Conservation (phyloP, 768 basidiomycete species). For the Obba rivulosa region DNA sequence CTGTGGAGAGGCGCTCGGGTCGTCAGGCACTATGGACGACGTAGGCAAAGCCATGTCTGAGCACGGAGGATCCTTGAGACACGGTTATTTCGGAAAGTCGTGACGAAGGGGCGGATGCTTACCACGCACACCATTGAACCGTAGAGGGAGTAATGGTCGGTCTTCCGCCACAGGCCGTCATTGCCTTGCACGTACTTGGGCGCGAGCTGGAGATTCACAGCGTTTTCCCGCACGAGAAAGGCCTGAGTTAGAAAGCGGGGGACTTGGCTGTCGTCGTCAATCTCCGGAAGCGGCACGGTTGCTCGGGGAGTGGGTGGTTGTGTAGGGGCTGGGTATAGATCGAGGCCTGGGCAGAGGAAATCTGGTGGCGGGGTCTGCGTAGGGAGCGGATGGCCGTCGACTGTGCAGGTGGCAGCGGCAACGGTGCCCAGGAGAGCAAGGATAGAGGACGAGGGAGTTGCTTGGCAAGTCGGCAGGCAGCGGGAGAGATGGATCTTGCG, state of each 20-base stretch:
- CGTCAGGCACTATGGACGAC: neutral
- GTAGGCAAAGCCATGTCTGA: neutral
- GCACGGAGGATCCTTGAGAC: neutral
- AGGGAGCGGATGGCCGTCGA: constrained; percentile 40
- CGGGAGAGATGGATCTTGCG: neutral
- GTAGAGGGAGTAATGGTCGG: constrained; percentile 3
- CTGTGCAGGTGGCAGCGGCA: constrained; percentile 41
- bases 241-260: neutral
- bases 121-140: constrained; percentile 6
- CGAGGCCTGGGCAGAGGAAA: constrained; percentile 51
- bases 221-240: neutral
- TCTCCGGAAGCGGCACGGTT: constrained; percentile 4
- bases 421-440: constrained; percentile 55
- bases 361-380: constrained; percentile 36
- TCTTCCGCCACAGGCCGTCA: constrained; percentile 19
- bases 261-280: neutral
- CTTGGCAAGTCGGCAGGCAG: constrained; percentile 9
- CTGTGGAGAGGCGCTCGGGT: neutral
- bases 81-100: neutral
- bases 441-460: constrained; percentile 42
- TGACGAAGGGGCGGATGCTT: neutral
- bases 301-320: constrained; percentile 6
- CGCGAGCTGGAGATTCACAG: constrained; percentile 8
- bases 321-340: constrained; percentile 3
- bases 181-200: constrained; percentile 15